Evolutionary conservation across 1,284 basidiomycete species (phyloP).

Genomic region (Exobasidium rhododendri): DNA sequence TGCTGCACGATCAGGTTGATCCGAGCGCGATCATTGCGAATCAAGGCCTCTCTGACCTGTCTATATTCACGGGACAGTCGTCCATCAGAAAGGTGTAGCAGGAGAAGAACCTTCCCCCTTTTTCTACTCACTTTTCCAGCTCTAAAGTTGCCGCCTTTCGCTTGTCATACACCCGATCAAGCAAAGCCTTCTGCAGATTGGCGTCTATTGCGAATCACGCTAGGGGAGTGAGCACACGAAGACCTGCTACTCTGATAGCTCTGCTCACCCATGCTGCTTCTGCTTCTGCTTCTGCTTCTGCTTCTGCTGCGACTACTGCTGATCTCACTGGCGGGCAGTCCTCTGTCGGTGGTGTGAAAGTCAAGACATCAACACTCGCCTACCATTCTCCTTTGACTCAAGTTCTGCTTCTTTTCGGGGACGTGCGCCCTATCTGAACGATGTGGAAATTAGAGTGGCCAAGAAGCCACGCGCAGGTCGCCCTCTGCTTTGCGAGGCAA

Average conservation of each 20-base stretch:
- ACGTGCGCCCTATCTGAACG: too few species aligned
- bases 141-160: constrained; percentile 92
- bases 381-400: too few species aligned
- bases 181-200: constrained; percentile 50
- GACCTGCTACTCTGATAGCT: not conserved
- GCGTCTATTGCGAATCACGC: constrained; percentile 14
- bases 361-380: too few species aligned
- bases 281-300: not conserved
- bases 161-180: constrained; percentile 70
- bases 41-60: constrained; percentile 81
- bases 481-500: too few species aligned
- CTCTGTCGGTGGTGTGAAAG: too few species aligned
- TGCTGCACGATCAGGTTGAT: constrained; percentile 89
- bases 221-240: not conserved
- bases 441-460: too few species aligned
- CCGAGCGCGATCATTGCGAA: constrained; percentile 72
- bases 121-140: constrained; percentile 73
- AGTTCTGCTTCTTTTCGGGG: too few species aligned
- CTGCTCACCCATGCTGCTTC: constrained; percentile 7
- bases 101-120: not conserved
- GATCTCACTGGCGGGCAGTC: too few species aligned
- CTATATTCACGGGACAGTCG: constrained; percentile 53
- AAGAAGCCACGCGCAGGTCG: too few species aligned
- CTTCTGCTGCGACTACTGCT: too few species aligned
- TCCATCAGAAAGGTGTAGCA: not conserved